Percentiles rank a stretch among this genome's conserved stretches.
Conservation (phyloP, 331 rosid species). For the Phaseolus coccineus region DNA sequence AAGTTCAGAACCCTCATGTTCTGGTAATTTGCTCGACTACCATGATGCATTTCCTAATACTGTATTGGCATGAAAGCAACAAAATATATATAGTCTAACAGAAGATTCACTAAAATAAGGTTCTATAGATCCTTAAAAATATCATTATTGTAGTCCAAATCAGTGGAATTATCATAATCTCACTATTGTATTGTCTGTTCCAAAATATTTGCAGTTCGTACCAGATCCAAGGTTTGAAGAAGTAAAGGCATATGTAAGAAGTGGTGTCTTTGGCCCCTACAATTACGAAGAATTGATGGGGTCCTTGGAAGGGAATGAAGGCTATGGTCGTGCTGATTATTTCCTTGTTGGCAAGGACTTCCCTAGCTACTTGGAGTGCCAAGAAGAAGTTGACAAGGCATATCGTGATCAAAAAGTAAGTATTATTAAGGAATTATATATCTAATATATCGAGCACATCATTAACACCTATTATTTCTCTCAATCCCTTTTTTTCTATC, state of each 20-base stretch:
- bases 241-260: constrained; percentile 78
- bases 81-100: not conserved
- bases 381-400: constrained; percentile 84
- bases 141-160: not conserved
- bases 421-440: not conserved
- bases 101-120: not conserved
- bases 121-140: not conserved
- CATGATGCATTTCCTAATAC: constrained; percentile 23
- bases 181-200: constrained; percentile 16
- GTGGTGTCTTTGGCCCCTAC: constrained; percentile 83
- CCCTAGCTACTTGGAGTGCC: constrained; percentile 90
- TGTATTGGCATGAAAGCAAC: not conserved
- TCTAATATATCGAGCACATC: not conserved
- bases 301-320: constrained; percentile 94
- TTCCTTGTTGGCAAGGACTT: constrained; percentile 98
- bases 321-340: constrained; percentile 91
- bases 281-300: constrained; percentile 79
- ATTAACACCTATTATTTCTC: too few relatives aligned
- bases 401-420: constrained; percentile 76
- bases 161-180: constrained; percentile 3
- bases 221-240: constrained; percentile 91
- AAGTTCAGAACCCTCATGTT: constrained; percentile 17
- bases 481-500: too few relatives aligned
- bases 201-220: constrained; percentile 64
- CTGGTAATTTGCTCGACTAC: not conserved